Evolutionary conservation across 805 yeast species (phyloP).

Genomic region (Suhomyces tanzawaensis): DNA sequence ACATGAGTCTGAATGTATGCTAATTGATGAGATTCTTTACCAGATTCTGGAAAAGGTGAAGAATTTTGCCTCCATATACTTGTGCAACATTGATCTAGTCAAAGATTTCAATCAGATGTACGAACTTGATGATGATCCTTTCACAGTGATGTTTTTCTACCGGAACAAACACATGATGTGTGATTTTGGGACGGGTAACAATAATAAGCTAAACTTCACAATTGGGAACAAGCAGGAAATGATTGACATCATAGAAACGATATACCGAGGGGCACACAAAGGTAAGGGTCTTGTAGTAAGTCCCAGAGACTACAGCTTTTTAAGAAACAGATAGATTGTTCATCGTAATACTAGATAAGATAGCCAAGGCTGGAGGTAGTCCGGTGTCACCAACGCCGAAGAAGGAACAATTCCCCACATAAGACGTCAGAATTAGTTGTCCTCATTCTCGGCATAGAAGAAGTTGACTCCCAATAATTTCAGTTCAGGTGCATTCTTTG

Average conservation of each 20-base stretch:
- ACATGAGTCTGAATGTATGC: conserved; percentile 72
- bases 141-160: conserved; percentile 90
- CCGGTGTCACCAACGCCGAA: no score
- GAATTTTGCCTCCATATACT: conserved; percentile 83
- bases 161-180: conserved; percentile 96
- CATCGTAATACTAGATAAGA: no score
- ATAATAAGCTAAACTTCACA: conserved; percentile 83
- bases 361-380: no score
- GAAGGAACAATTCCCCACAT: no score
- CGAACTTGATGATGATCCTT: conserved; percentile 65
- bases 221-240: conserved; percentile 80
- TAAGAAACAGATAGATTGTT: conserved; percentile 3
- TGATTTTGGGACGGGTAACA: conserved; percentile 97
- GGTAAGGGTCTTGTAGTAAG: conserved; percentile 90
- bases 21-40: conserved; percentile 84
- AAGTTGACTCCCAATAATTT: conserved; percentile 75
- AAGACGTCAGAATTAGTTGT: conserved; percentile 10
- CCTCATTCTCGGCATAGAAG: conserved; percentile 71
- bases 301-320: conserved; percentile 64
- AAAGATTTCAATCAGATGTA: conserved; percentile 89
- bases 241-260: conserved; percentile 85
- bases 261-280: conserved; percentile 86
- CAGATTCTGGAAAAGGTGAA: conserved; percentile 78
- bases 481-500: conserved; percentile 51
- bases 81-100: conserved; percentile 86